A percentile compares a stretch with the other conserved stretches of the same genome.
Evolutionary conservation across 2,329 filamentous ascomycete genomes (phyloP).

Genomic region (Colletotrichum melonis): DNA sequence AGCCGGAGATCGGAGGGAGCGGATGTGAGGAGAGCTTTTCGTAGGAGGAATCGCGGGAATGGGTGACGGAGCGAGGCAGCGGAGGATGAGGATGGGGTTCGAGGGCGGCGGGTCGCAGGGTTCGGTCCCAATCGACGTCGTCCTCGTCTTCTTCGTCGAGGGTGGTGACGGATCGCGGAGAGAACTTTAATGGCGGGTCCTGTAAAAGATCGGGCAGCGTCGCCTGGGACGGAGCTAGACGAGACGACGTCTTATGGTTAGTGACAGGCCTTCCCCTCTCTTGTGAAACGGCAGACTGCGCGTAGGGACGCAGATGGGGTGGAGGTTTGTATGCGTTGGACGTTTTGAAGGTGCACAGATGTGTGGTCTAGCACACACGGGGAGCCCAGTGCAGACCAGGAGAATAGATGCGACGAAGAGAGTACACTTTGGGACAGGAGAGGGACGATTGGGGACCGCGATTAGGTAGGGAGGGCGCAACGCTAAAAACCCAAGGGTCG

Average conservation of each 20-base stretch:
- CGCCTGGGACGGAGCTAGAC: slow-evolving; percentile 68
- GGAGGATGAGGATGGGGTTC: slow-evolving; percentile 46
- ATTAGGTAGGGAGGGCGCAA: not conserved
- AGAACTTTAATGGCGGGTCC: slow-evolving; percentile 61
- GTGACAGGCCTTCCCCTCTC: slow-evolving; percentile 40
- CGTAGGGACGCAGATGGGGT: slow-evolving; percentile 36
- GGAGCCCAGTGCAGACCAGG: slow-evolving; percentile 14
- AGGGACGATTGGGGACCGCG: not conserved
- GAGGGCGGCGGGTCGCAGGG: slow-evolving; percentile 58
- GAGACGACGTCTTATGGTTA: slow-evolving; percentile 36
- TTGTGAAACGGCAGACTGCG: slow-evolving; percentile 44
- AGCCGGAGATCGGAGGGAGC: slow-evolving; percentile 31
- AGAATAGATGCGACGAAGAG: slow-evolving; percentile 7
- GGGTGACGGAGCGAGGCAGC: slow-evolving; percentile 54
- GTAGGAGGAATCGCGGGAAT: slow-evolving; percentile 69
- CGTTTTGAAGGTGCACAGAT: slow-evolving; percentile 37
- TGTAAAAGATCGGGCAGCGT: slow-evolving; percentile 66
- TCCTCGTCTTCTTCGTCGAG: slow-evolving; percentile 64
- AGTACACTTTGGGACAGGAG: not conserved
- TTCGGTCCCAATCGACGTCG: slow-evolving; percentile 62
- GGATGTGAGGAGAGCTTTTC: slow-evolving; percentile 59
- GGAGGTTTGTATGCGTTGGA: slow-evolving; percentile 36
- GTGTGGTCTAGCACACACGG: slow-evolving; percentile 24
- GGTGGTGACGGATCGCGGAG: slow-evolving; percentile 60
- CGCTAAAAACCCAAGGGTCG: not conserved